Percentiles rank a stretch among this genome's conserved stretches.
phyloP scores from a whole-genome alignment of 2,329 filamentous ascomycete genomes.

The Hymenoscyphus fraxineus region DNA sequence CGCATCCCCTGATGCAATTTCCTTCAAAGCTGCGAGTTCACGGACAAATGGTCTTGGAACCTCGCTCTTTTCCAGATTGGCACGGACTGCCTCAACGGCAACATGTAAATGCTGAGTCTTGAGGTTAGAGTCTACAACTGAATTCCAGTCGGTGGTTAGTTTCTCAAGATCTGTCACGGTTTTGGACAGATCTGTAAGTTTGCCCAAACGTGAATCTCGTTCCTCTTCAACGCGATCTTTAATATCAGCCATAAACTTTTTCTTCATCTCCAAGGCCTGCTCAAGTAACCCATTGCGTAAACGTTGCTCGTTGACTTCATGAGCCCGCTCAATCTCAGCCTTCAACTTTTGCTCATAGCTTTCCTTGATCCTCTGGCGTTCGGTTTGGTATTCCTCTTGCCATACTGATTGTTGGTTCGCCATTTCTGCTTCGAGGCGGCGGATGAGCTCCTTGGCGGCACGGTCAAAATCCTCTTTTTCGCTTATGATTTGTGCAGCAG shows the following conservation, averaged over 20 bases:
- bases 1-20: conserved; percentile 77
- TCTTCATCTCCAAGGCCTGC: conserved; percentile 85
- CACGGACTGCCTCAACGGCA: conserved; percentile 86
- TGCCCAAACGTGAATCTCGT: conserved; percentile 80
- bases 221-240: conserved; percentile 81
- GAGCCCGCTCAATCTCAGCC: conserved; percentile 73
- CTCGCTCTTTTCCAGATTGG: conserved; percentile 70
- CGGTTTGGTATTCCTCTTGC: conserved; percentile 82
- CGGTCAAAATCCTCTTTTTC: conserved; percentile 77
- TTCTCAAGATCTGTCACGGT: conserved; percentile 81
- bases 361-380: conserved; percentile 74
- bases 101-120: conserved; percentile 95
- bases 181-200: conserved; percentile 73
- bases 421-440: conserved; percentile 82
- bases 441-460: conserved; percentile 81
- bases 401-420: conserved; percentile 74
- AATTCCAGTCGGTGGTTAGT: conserved; percentile 84
- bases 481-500: conserved; percentile 57
- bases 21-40: conserved; percentile 91
- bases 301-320: conserved; percentile 77
- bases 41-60: conserved; percentile 81
- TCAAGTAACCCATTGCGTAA: conserved; percentile 82
- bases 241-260: conserved; percentile 75
- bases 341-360: conserved; percentile 77
- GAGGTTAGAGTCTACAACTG: conserved; percentile 83